A percentile compares a stretch with the other conserved stretches of the same genome.
These are phyloP conservation scores for Neurospora sp. DNA, from an alignment of 2,329 filamentous ascomycete genomes.

Conservation along the genomic window DNA sequence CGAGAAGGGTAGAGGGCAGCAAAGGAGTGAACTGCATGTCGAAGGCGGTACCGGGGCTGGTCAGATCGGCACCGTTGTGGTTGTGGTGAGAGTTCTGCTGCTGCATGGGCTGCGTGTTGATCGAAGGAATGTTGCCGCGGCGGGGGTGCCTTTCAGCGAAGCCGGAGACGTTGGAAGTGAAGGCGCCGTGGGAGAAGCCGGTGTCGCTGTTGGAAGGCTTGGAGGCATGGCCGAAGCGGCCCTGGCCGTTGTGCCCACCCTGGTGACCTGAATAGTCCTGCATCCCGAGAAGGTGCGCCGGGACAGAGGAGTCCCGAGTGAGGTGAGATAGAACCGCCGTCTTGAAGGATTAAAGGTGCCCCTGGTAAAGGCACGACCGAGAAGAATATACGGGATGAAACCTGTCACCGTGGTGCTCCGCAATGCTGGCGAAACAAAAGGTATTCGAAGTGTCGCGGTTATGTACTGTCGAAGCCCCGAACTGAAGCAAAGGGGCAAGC, in stretches of 20 bases:
- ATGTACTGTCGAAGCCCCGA: neutral
- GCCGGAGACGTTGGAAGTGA: conserved; percentile 74
- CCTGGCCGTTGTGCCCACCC: conserved; percentile 44
- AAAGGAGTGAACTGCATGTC: conserved; percentile 99
- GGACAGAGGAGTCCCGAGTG: conserved; percentile 77
- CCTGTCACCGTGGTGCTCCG: neutral
- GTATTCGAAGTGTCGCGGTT: neutral
- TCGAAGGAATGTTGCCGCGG: conserved; percentile 76
- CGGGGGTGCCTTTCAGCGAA: conserved; percentile 83
- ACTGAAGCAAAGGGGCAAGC: neutral
- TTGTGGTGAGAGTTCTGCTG: conserved; percentile 26
- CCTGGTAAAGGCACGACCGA: conserved; percentile 36
- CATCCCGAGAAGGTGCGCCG: conserved; percentile 82
- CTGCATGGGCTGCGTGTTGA: conserved; percentile 72
- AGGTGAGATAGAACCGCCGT: conserved; percentile 73
- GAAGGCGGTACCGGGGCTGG: conserved; percentile 78
- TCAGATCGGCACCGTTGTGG: conserved; percentile 56
- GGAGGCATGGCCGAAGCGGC: conserved; percentile 62
- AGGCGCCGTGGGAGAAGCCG: conserved; percentile 87
- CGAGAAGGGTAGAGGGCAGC: conserved; percentile 84
- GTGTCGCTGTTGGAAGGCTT: conserved; percentile 79
- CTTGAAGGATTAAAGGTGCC: conserved; percentile 57
- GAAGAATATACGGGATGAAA: conserved; percentile 18
- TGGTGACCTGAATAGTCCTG: conserved; percentile 68
- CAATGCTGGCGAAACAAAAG: neutral